Percentiles rank a stretch among this genome's conserved stretches.
Conservation (phyloP, 2,329 filamentous ascomycete species). For the Penicillium sp. region DNA sequence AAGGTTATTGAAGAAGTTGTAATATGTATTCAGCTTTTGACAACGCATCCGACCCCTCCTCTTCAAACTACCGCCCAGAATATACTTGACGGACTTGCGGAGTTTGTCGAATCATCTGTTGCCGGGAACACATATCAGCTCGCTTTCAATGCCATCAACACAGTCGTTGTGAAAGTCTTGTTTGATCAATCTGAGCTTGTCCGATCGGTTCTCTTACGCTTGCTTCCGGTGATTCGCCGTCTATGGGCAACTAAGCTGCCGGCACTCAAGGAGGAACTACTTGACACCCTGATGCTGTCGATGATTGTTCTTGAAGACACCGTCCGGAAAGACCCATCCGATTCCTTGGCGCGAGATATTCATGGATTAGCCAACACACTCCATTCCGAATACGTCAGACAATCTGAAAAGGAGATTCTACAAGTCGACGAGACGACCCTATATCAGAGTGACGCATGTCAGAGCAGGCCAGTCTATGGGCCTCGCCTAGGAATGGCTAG, state of each 20-base stretch:
- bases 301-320: slow-evolving; percentile 55
- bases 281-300: slow-evolving; percentile 66
- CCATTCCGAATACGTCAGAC: slow-evolving; percentile 72
- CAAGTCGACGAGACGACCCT: slow-evolving; percentile 74
- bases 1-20: slow-evolving; percentile 55
- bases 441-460: slow-evolving; percentile 31
- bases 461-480: slow-evolving; percentile 37
- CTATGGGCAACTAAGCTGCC: slow-evolving; percentile 69
- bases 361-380: slow-evolving; percentile 67
- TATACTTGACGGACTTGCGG: slow-evolving; percentile 56
- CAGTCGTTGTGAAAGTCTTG: slow-evolving; percentile 61
- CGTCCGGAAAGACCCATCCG: slow-evolving; percentile 32
- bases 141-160: slow-evolving; percentile 73
- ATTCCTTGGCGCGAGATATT: slow-evolving; percentile 47
- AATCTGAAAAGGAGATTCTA: slow-evolving; percentile 67
- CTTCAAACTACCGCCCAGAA: slow-evolving; percentile 54
- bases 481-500: slow-evolving; percentile 36
- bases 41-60: slow-evolving; percentile 65
- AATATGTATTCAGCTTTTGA: slow-evolving; percentile 62
- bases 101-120: slow-evolving; percentile 57
- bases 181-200: slow-evolving; percentile 66
- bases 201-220: slow-evolving; percentile 54
- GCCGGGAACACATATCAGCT: slow-evolving; percentile 64
- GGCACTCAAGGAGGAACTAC: slow-evolving; percentile 70
- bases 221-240: slow-evolving; percentile 67